phyloP scores from a whole-genome alignment of 805 yeast genomes.

The Debaryomyces castellii region DNA sequence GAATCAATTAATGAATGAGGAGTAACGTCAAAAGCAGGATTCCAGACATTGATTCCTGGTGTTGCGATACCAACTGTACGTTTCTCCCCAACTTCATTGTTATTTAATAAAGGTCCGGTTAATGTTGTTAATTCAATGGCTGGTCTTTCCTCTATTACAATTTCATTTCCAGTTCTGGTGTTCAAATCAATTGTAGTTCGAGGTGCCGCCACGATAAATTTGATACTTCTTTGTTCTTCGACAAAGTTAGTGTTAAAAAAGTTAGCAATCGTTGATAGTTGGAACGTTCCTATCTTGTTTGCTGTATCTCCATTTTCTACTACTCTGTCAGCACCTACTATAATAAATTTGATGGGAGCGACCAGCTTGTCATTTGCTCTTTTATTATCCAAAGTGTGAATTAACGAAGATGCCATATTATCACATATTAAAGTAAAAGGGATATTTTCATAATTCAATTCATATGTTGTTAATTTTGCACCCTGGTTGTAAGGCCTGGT shows the following conservation, averaged over 20 bases:
- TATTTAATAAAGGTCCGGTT: conserved; percentile 50
- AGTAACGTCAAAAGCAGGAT: conserved; percentile 94
- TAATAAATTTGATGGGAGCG: conserved; percentile 81
- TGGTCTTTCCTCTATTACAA: conserved; percentile 87
- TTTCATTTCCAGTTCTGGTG: conserved; percentile 67
- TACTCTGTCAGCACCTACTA: conserved; percentile 94
- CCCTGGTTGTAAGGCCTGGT: conserved; percentile 98
- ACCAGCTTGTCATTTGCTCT: conserved; percentile 19
- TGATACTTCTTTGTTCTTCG: conserved; percentile 37
- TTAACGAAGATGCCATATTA: conserved; percentile 82
- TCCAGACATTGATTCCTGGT: conserved; percentile 84
- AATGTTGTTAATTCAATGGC: conserved; percentile 73
- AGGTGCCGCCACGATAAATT: conserved; percentile 94
- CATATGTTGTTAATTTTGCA: conserved; percentile 88
- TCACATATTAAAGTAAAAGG: conserved; percentile 91
- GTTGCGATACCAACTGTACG: conserved; percentile 79
- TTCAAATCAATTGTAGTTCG: conserved; percentile 80
- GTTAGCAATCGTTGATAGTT: conserved; percentile 73
- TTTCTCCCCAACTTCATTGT: conserved; percentile 32
- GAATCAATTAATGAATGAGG: conserved; percentile 82
- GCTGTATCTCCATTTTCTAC: conserved; percentile 95
- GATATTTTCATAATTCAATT: conserved; percentile 77
- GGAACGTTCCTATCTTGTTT: conserved; percentile 94
- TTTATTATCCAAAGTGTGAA: conserved; percentile 41
- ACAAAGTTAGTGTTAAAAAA: conserved; percentile 28